Percentiles rank a stretch among this genome's conserved stretches.
Evolutionary conservation across 2,329 filamentous ascomycete genomes (phyloP).

Genomic region (Ceratocystis cacaofunesta): DNA sequence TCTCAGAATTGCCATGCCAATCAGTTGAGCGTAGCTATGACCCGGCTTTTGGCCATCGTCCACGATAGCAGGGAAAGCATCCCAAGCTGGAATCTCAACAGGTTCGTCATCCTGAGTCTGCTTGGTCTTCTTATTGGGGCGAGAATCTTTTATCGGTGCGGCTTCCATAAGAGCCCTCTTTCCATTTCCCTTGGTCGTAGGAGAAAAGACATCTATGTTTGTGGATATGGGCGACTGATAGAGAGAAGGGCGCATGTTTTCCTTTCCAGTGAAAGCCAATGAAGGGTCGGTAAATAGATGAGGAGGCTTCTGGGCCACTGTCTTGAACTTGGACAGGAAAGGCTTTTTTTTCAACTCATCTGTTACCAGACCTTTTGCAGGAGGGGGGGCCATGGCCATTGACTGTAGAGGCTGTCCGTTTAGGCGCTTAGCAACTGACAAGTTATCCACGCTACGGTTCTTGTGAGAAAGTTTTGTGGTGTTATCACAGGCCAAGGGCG

Average conservation of each 20-base stretch:
- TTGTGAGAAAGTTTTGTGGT: slow-evolving; percentile 8
- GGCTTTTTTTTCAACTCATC: slow-evolving; percentile 43
- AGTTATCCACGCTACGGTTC: slow-evolving; percentile 7
- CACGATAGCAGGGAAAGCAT: slow-evolving; percentile 65
- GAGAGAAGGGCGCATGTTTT: slow-evolving; percentile 39
- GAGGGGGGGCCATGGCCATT: slow-evolving; percentile 47
- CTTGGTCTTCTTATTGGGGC: slow-evolving; percentile 54
- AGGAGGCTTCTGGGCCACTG: slow-evolving; percentile 37
- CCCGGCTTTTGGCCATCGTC: slow-evolving; percentile 83
- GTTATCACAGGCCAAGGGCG: not conserved
- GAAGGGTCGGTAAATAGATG: slow-evolving; percentile 26
- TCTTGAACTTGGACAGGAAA: slow-evolving; percentile 44
- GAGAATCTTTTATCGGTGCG: slow-evolving; percentile 53
- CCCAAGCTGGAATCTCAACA: slow-evolving; percentile 41
- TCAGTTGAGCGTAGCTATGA: slow-evolving; percentile 87
- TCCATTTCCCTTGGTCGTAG: slow-evolving; percentile 9
- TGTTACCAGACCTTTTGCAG: slow-evolving; percentile 44
- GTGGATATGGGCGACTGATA: slow-evolving; percentile 33
- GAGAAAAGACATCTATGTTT: slow-evolving; percentile 34
- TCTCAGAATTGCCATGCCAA: slow-evolving; percentile 90
- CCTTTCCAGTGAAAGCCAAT: slow-evolving; percentile 32
- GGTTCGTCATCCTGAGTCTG: slow-evolving; percentile 27
- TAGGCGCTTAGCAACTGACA: slow-evolving; percentile 4
- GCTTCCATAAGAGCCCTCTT: slow-evolving; percentile 54
- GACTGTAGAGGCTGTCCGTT: slow-evolving; percentile 8